A percentile compares a stretch with the other conserved stretches of the same genome.
Conservation (phyloP, 345 rosid genomes). For the Populus davidiana region DNA sequence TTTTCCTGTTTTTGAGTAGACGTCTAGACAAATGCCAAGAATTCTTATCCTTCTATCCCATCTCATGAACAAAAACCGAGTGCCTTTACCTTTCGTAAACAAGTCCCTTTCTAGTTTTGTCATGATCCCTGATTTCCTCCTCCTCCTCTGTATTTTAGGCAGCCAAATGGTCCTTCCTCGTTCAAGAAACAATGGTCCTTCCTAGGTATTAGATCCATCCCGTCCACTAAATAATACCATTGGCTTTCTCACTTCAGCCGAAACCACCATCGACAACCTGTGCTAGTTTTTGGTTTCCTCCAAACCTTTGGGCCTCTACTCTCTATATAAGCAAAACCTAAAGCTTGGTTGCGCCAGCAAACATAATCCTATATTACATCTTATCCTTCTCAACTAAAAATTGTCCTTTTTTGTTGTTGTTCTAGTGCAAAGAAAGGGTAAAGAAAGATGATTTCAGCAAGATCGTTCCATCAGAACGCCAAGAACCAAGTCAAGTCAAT, state of each 20-base stretch:
- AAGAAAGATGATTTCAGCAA: no score
- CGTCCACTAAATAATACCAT: neutral
- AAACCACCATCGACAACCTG: neutral
- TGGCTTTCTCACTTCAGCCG: neutral
- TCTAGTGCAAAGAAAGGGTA: no score
- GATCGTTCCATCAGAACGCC: constrained; percentile 25
- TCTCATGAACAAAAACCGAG: neutral
- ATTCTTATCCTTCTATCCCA: neutral
- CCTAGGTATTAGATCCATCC: neutral
- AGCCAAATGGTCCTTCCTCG: neutral
- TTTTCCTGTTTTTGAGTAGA: neutral
- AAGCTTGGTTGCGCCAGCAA: neutral
- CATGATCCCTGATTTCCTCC: no score
- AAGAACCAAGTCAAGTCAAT: constrained; percentile 35
- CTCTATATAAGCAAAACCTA: neutral
- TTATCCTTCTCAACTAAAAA: constrained; percentile 22
- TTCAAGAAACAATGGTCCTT: neutral
- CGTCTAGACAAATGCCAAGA: neutral
- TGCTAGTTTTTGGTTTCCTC: constrained; percentile 8
- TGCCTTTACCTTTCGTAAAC: no score
- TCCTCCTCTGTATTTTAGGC: neutral
- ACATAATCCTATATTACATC: neutral
- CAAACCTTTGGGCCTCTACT: neutral
- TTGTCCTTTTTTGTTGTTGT: neutral
- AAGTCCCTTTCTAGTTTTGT: no score